Base-by-base conservation (phyloP, 2,329 filamentous ascomycete genomes). In the Talaromyces sp. region DNA sequence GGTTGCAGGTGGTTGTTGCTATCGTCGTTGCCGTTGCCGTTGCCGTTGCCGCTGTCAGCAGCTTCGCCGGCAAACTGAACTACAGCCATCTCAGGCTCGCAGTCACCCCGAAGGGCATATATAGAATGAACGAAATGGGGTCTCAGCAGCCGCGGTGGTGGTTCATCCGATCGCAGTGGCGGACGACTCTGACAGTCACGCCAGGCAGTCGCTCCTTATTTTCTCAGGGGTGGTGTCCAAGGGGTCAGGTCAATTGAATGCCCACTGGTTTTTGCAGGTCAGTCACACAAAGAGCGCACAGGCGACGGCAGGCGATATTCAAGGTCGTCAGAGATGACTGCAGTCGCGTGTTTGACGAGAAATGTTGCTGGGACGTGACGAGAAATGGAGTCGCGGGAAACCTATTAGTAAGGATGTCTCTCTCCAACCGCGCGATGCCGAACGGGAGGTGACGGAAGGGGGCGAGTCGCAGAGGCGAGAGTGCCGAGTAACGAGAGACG, bases 41-140 rank as follows among this genome's bases (percentile, higher is more conserved):
- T 22, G 7, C 42, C 42, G 58, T 65, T 67, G 54, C 66, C 66
- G 59, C 69, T 68, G 39, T 72, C 72, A 47, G 66, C 64, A 53
- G 63, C 67, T 57, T 71, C 71, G 42, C 64, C 68, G 58, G 69
- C 69, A 57, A 77, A 75, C 55, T 71, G 71, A 65, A 74, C 68
- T 63, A 73, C 71, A 71, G 75, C 73, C 76, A 78, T 78, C 62
- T 71, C 53, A 70, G 67, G 69, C 67, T 65, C 67, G 47, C 64
- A 52, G 51, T 67, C 63, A 66, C 71, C 69, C 67, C 52, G 47
- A 42, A 60, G 68, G 69, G 68, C 69, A 70, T 73, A 65, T 64
- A 73, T 57, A 36, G 10, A 36, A 39, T 36, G 36, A 47, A 47
- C n/a, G 44, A 47, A 19, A 56, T 30, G 56, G 39, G 27, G 13